Evolutionary conservation across 805 yeast species (phyloP).

Genomic region (Zygosaccharomyces rouxii): DNA sequence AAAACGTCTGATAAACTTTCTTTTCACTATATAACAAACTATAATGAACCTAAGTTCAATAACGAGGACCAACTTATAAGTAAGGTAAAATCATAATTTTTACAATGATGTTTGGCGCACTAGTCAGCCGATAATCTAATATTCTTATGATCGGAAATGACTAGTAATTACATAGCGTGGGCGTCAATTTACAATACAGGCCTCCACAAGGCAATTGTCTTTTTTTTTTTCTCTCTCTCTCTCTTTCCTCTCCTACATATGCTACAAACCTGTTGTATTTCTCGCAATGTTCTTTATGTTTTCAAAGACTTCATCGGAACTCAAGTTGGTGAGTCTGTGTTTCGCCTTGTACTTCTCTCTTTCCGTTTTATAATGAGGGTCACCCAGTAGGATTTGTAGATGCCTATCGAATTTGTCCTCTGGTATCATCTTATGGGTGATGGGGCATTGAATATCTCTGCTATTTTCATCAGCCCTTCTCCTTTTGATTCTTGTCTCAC

Average conservation of each 20-base stretch:
- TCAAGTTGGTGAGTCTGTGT: slow-evolving; percentile 46
- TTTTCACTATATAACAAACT: too few species aligned
- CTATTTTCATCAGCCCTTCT: slow-evolving; percentile 20
- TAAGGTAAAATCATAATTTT: too few species aligned
- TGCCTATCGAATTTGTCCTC: slow-evolving; percentile 70
- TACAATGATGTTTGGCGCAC: too few species aligned
- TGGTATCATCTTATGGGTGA: slow-evolving; percentile 66
- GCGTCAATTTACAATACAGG: too few species aligned
- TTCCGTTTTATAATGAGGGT: slow-evolving; percentile 73
- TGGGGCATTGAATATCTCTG: slow-evolving; percentile 63
- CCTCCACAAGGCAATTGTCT: too few species aligned
- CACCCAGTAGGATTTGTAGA: slow-evolving; percentile 61
- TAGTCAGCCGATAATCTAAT: too few species aligned
- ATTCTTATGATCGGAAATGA: too few species aligned
- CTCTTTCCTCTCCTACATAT: neutral
- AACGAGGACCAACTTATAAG: too few species aligned
- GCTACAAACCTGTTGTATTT: neutral
- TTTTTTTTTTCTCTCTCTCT: neutral
- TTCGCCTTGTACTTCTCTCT: slow-evolving; percentile 54
- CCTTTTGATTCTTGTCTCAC: slow-evolving; percentile 52
- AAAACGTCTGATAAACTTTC: too few species aligned
- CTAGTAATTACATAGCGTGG: too few species aligned
- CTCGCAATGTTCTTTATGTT: slow-evolving; percentile 51
- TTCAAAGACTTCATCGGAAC: slow-evolving; percentile 55
- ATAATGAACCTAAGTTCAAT: too few species aligned